Conservation (phyloP, 768 basidiomycete genomes). For the Naganishia kalamii region DNA sequence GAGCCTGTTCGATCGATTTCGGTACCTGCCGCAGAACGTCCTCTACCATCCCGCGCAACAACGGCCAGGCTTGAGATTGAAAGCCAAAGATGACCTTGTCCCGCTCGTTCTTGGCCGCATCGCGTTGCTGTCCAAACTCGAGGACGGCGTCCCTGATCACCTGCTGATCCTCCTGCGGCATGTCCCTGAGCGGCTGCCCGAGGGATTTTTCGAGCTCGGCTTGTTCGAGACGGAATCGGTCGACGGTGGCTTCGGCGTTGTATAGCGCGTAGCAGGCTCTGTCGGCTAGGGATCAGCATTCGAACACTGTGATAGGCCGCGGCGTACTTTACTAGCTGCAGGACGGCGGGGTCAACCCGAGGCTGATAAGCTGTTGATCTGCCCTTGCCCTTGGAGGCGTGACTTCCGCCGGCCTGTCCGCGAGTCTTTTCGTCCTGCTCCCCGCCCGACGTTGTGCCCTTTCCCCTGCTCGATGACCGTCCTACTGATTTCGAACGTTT, state of each 20-base stretch:
- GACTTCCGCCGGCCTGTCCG: not conserved
- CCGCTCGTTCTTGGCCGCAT: not conserved
- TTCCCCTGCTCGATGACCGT: not conserved
- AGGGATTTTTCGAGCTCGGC: not conserved
- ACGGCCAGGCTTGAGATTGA: not conserved
- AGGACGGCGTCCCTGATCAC: not conserved
- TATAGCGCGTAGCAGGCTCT: constrained; percentile 8
- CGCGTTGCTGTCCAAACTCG: constrained; percentile 11
- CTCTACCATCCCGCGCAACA: not conserved
- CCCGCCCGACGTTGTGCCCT: not conserved
- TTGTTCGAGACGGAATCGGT: not conserved
- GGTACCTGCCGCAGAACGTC: not conserved
- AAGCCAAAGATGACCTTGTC: not conserved
- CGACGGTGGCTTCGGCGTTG: constrained; percentile 14
- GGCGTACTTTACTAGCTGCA: constrained; percentile 4
- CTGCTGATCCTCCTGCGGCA: not conserved
- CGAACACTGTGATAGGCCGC: not conserved
- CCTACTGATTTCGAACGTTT: not conserved
- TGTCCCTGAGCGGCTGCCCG: not conserved
- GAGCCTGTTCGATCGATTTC: no score
- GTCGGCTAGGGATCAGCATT: not conserved
- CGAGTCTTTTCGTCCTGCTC: not conserved
- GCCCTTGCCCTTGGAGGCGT: constrained; percentile 8
- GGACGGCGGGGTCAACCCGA: constrained; percentile 12
- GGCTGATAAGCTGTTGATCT: not conserved